Conservation (phyloP, 768 basidiomycete genomes). For the Auriscalpium orientale region DNA sequence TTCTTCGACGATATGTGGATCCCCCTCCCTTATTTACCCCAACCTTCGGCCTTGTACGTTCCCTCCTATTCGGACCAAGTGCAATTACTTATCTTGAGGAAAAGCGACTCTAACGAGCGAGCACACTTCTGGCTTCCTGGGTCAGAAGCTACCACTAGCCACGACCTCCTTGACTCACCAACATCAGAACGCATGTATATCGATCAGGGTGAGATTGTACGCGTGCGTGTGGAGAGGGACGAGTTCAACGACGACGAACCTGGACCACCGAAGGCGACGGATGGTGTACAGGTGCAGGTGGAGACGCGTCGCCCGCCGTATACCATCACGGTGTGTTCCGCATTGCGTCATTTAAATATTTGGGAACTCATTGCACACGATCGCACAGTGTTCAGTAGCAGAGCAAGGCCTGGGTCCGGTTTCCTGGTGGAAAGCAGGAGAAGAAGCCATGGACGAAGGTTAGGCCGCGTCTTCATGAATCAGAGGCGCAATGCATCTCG, state of each 20-base stretch:
- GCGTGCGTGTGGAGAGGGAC: constrained; percentile 72
- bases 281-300: constrained; percentile 52
- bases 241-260: constrained; percentile 85
- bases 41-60: constrained; percentile 71
- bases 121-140: constrained; percentile 79
- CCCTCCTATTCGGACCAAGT: background rate
- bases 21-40: constrained; percentile 70
- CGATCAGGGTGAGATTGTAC: constrained; percentile 66
- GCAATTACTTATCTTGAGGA: background rate
- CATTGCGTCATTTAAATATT: background rate
- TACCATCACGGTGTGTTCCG: constrained; percentile 50
- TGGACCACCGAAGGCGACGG: constrained; percentile 68
- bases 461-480: constrained; percentile 7
- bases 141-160: constrained; percentile 38
- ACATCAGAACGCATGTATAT: constrained; percentile 70
- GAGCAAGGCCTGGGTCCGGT: constrained; percentile 77
- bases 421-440: constrained; percentile 61
- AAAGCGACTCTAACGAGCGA: constrained; percentile 74
- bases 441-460: constrained; percentile 34
- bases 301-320: constrained; percentile 55
- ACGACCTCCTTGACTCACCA: constrained; percentile 65
- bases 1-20: constrained; percentile 96
- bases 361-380: background rate
- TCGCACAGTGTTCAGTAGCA: constrained; percentile 62
- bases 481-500: no score